Conservation (phyloP, 1,139 yeast species). For the Hansenula sp. region DNA sequence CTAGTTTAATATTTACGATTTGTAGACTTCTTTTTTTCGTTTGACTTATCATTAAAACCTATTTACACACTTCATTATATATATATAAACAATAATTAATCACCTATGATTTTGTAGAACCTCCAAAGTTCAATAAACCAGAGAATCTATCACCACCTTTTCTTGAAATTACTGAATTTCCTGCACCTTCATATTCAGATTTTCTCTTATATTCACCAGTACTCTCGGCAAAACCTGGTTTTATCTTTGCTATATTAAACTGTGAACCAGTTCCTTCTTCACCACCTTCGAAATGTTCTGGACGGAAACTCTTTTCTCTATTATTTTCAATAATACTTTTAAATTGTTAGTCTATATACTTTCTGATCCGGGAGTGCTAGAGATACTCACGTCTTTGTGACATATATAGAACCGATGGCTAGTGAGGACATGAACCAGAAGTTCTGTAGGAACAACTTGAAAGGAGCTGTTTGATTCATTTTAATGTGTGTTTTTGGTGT, state of each 20-base stretch:
- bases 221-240: constrained; percentile 22
- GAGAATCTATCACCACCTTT: constrained; percentile 34
- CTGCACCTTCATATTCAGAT: constrained; percentile 64
- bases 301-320: constrained; percentile 18
- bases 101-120: constrained; percentile 13
- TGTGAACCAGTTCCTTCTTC: not conserved
- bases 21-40: not conserved
- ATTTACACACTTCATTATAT: not conserved
- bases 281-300: constrained; percentile 13
- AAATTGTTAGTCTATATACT: not conserved
- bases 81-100: too few species aligned
- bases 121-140: constrained; percentile 22
- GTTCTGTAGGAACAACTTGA: constrained; percentile 17
- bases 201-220: constrained; percentile 33
- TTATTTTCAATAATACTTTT: constrained; percentile 16
- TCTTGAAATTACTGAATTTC: constrained; percentile 46
- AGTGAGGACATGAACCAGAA: constrained; percentile 19
- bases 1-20: not conserved
- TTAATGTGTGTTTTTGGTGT: not conserved
- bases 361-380: not conserved
- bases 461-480: constrained; percentile 2
- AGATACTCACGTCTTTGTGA: constrained; percentile 20
- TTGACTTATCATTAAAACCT: not conserved
- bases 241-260: constrained; percentile 14
- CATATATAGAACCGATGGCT: constrained; percentile 21